Base-by-base conservation (phyloP, 768 basidiomycete genomes). In the Floccularia luteovirens region DNA sequence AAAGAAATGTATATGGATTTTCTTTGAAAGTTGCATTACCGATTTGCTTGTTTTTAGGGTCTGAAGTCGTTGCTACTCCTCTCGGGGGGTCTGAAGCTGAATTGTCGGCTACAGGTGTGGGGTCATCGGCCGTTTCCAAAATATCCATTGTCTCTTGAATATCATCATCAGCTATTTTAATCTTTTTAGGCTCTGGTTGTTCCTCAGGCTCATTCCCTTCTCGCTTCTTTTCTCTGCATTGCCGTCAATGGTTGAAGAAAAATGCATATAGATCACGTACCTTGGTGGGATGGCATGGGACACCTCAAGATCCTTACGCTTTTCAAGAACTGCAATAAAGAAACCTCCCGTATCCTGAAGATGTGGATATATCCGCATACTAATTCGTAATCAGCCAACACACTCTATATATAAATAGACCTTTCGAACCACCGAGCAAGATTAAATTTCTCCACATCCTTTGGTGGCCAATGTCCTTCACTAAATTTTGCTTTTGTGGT, bases 291-390 rank as follows among this genome's bases (percentile, higher is more conserved):
- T 14, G 25, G 22, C 14, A 4, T 27, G 42, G 5, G 25, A 30
- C n/a, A n/a, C n/a, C n/a, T n/a, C n/a, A n/a, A n/a, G n/a, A 25
- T 37, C 39, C 19, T 22, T 13, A 37, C 63, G 74, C 52, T 70
- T 75, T 54, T 84, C 73, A 24, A 97, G 59, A 0, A 96, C 85
- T 8, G 91, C 91, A n/a, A 99, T 80, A 55, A 96, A 99, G 63
- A 99, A 99, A 0, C 92, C 96, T 2, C 96, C 96, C 0, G 92
- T 90, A 53, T 99, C 88, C 60, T 98, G 96, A 6, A 96, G 64
- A 56, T 98, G 93, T 2, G 96, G 93, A 54, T 94, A 88, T 46
- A 98, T 77, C 27, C 96, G 76, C 58, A 97, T 63, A 50, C 92
- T 96, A 36, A 7, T 6, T 7, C 13, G 39, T 17, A 17, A 8